Evolutionary conservation across 192 early-diverging fungal genomes (phyloP), one percentile per base, ranked within the genome.

Genomic region (Rhizophagus clarus): DNA sequence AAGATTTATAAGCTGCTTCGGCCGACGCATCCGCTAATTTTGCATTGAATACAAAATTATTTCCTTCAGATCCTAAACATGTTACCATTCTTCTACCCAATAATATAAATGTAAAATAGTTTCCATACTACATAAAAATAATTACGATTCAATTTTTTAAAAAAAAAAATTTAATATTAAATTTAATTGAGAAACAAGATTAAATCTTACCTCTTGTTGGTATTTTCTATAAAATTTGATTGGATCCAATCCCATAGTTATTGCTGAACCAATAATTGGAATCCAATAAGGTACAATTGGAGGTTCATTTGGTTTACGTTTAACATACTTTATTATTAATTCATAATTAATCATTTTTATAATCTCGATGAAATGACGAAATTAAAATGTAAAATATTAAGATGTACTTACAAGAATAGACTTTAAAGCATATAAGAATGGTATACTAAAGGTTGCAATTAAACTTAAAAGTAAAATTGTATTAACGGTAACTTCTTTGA

Each of bases 11-110:
- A 31, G 96, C 96, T 75, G 93, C 95, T 82, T 97, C 97, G 42
- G 97, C 96, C 51, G 93, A 94, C 64, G 94, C 95, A 81, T 93
- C 80, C 70, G 93, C 90, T 73, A 94, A 85, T 81, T 94, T 95
- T 68, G 91, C 92, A 91, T 99, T 99, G 86, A 99, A 97, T 9
- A 97, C 91, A 85, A 97, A 97, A 90, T 97, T 90, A 89, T 97
- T 98, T 81, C 97, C 98, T 78, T 97, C 96, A 9, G 92, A 87
- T 56, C 94, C 95, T 42, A 98, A 85, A 81, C 93, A 95, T 68
- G 94, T 92, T 3, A 97, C 97, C 89, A 98, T 94, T 64, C 89
- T 90, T 81, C 91, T 92, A 67, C 97, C 97, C 83, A 97, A 90
- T 95, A 99, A 94, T 22, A 92, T 87, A 81, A 96, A 98, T 7